Evolutionary conservation across 371 early-diverging fungal species (phyloP), one percentile per base, ranked within the genome.

Genomic region (Actinomortierella ambigua): DNA sequence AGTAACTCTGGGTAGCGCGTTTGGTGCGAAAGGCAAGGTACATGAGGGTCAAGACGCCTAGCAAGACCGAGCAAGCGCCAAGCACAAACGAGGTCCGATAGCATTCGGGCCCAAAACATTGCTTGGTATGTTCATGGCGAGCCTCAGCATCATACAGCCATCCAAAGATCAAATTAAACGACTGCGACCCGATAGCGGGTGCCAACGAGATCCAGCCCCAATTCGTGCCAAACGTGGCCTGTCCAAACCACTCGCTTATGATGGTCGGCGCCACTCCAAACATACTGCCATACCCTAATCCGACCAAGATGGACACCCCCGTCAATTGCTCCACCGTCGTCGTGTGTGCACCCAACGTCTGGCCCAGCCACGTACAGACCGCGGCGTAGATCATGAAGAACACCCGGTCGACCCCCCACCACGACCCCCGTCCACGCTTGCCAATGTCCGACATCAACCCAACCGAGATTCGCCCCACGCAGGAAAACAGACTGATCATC

Each of bases 221-320:
- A 52, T 79, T 79, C 27, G 56, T 60, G 42, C 77, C 80, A 59
- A 79, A 79, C 23, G 49, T 26, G 18, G 39, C 27, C 17, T 56
- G 63, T 4, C 76, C 77, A 55, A 79, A 79, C 80, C 80, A 79
- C 44, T 77, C 76, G n/a, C 65, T 68, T 4, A 63, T 60, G 49
- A 79, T 76, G 2, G 80, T 68, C 0, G 80, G 77, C 0, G 73
- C 63, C 15, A 77, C 75, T 15, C 77, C 80, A 57, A 79, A 79
- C 18, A 76, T 58, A 42, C 55, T 57, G 41, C 80, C 80, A 42
- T 71, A 79, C 1, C 77, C 80, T 8, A 77, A 29, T 1, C 80
- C 80, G 20, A 77, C 62, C n/a, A 75, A 48, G 22, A 59, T 53
- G 4, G 63, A 71, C n/a, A 63, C 68, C 14, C 57, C 59, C 50